Evolutionary conservation across 192 early-diverging fungal genomes (phyloP).

Genomic region (Linnemannia elongata): DNA sequence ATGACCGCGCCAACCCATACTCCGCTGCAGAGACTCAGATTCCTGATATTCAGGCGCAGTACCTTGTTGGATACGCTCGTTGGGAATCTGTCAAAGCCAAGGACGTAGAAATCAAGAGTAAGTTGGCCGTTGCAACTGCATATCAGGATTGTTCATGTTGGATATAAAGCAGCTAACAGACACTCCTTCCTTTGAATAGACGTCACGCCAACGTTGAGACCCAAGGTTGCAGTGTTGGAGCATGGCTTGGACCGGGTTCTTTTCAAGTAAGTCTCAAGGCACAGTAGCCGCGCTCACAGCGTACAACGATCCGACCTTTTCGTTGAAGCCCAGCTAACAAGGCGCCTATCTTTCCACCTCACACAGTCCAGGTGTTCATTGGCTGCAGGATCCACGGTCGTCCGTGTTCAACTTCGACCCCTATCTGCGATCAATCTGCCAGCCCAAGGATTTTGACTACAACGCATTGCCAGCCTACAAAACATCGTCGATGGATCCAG

Average conservation of each 20-base stretch:
- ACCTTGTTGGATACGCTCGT: slow-evolving; percentile 27
- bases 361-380: slow-evolving; percentile 85
- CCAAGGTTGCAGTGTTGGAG: slow-evolving; percentile 60
- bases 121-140: neutral
- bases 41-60: slow-evolving; percentile 48
- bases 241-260: slow-evolving; percentile 77
- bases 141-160: too few relatives aligned
- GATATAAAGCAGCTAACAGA: neutral
- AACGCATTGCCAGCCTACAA: slow-evolving; percentile 83
- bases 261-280: slow-evolving; percentile 64
- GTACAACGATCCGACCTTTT: neutral
- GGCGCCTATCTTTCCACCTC: neutral
- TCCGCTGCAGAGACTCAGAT: neutral
- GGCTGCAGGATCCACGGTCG: slow-evolving; percentile 81
- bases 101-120: slow-evolving; percentile 42
- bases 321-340: neutral
- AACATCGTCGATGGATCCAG: slow-evolving; percentile 81
- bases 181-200: slow-evolving; percentile 4
- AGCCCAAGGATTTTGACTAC: slow-evolving; percentile 86
- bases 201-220: slow-evolving; percentile 36
- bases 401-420: slow-evolving; percentile 85
- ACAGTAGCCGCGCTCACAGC: neutral
- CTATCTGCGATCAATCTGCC: slow-evolving; percentile 82
- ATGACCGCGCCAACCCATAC: neutral
- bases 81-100: slow-evolving; percentile 51